These are phyloP conservation scores for Neurospora sp. DNA, from an alignment of 495 filamentous ascomycete genomes.

Conservation along the genomic window DNA sequence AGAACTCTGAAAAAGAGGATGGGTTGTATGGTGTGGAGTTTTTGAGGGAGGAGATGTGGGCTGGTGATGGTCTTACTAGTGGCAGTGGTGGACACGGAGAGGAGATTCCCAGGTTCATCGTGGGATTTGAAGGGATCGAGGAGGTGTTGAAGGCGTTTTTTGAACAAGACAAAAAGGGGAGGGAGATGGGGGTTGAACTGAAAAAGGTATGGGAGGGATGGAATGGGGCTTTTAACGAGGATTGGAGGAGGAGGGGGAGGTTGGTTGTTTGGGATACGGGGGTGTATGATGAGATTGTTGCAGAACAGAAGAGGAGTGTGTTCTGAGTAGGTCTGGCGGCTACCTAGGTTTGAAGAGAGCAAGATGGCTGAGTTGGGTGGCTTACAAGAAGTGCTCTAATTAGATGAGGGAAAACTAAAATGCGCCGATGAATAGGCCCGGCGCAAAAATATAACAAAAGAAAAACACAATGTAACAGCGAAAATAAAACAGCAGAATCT, in stretches of 20 bases:
- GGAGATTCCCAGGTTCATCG: slow-evolving; percentile 43
- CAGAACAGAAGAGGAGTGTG: not conserved
- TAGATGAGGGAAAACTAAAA: not conserved
- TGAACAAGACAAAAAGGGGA: slow-evolving; percentile 37
- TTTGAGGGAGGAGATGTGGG: slow-evolving; percentile 37
- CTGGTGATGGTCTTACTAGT: slow-evolving; percentile 4
- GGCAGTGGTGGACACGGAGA: slow-evolving; percentile 12
- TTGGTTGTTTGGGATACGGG: slow-evolving; percentile 65
- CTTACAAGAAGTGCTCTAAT: not conserved
- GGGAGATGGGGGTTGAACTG: slow-evolving; percentile 30
- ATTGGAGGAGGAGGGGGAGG: slow-evolving; percentile 74
- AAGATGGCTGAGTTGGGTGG: not conserved
- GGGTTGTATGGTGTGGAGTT: slow-evolving; percentile 36
- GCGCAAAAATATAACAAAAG: not conserved
- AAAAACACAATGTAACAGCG: not conserved
- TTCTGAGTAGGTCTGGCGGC: not conserved
- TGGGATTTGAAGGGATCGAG: slow-evolving; percentile 46
- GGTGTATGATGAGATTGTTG: slow-evolving; percentile 15
- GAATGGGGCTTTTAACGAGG: slow-evolving; percentile 82
- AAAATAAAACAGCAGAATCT: not conserved
- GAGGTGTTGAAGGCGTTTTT: slow-evolving; percentile 34
- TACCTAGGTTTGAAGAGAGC: not conserved
- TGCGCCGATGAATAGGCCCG: not conserved
- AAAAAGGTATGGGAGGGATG: slow-evolving; percentile 58
- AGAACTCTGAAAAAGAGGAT: not conserved